Evolutionary conservation across 805 yeast species (phyloP), one percentile per base, ranked within the genome.

Genomic region (Ogataea allantospora): DNA sequence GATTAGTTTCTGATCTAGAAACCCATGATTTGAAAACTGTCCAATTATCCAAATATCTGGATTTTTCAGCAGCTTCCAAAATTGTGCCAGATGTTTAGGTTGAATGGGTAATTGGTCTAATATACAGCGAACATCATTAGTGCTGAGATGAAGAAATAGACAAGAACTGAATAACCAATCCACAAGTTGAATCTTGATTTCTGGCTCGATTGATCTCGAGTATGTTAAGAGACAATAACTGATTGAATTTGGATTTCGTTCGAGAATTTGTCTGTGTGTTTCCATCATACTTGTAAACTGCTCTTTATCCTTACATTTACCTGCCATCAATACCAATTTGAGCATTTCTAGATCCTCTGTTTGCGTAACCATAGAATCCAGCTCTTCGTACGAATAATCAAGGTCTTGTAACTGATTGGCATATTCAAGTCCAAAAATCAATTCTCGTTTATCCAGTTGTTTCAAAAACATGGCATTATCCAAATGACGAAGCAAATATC

Each of bases 371-470:
- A 3, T 15, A 7, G 14, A 18, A 13, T 27, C 20, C n/a, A 15
- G 12, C 17, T 15, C 18, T 13, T 10, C 8, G 11, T 9, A 21
- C 11, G 23, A 21, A 21, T 21, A 21, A 21, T 21, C 9, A n/a
- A n/a, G 40, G 7, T 16, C 20, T 17, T 45, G 46, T 25, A 45
- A 2, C 12, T 14, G 13, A 17, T 44, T 44, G 6, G 45, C 31
- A 8, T 24, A 21, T 4, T 42, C 33, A 5, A 47, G 29, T n/a
- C 34, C 17, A 9, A 23, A 20, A n/a, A 35, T 5, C 4, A 35
- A 31, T 9, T 35, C 21, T 10, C 24, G 20, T n/a, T n/a, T 13
- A 6, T 29, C 31, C 15, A 48, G 9, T 14, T 48, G 49, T 24
- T 25, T 31, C 15, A 45, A 27, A 2, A 41, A 12, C n/a, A 15